Percentiles rank a stretch among this genome's conserved stretches.
Evolutionary conservation across 1,139 yeast genomes (phyloP).

Genomic region (Geotrichum citri-aurantii): DNA sequence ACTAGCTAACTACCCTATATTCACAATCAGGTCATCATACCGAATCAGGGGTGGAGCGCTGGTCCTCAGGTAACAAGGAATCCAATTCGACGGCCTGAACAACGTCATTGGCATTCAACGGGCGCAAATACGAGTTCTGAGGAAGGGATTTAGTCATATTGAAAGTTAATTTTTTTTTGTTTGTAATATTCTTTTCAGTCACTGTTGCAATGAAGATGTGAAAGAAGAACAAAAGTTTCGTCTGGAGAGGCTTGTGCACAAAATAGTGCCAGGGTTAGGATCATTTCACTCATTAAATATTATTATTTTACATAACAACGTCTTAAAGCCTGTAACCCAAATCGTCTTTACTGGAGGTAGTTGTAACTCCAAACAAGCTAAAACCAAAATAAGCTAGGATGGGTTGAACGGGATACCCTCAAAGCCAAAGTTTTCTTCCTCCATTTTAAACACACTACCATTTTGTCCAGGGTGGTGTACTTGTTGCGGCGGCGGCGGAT

Average conservation of each 20-base stretch:
- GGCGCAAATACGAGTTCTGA: slow-evolving; percentile 20
- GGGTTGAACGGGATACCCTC: slow-evolving; percentile 21
- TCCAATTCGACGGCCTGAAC: slow-evolving; percentile 18
- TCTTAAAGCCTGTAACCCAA: not conserved
- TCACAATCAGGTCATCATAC: not conserved
- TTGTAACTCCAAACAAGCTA: too few species aligned
- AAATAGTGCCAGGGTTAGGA: not conserved
- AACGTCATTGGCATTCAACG: slow-evolving; percentile 18
- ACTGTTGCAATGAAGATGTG: not conserved
- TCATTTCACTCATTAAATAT: not conserved
- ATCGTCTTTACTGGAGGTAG: too few species aligned
- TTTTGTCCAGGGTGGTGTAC: not conserved
- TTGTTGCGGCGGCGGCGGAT: not conserved
- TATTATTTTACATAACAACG: not conserved
- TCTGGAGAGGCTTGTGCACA: not conserved
- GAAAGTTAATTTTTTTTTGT: not conserved
- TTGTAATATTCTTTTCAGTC: not conserved
- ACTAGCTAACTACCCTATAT: not conserved
- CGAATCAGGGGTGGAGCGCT: not conserved
- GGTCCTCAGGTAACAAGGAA: not conserved
- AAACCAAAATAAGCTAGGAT: too few species aligned
- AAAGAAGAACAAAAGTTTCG: not conserved
- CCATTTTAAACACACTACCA: not conserved
- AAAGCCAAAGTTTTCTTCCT: slow-evolving; percentile 16
- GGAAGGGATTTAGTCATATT: slow-evolving; percentile 20